These are phyloP conservation scores for Polychytrium aggregatum DNA, from an alignment of 192 early-diverging fungal genomes.

Conservation along the genomic window DNA sequence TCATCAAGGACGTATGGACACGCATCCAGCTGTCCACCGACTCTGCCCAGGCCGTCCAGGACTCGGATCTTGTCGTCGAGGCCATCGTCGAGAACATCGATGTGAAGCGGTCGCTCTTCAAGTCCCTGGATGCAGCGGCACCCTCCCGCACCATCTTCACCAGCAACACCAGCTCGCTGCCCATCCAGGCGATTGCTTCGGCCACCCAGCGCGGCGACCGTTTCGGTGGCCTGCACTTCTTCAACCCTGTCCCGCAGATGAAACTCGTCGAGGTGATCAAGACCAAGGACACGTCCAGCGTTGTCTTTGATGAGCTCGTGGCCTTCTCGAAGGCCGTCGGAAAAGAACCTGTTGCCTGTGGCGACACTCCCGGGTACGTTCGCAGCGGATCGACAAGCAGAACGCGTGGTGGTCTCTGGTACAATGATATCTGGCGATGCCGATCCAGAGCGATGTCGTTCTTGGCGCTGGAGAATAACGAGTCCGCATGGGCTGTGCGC, in stretches of 20 bases:
- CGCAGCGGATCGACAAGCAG: no score
- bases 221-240: conserved; percentile 90
- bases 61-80: conserved; percentile 80
- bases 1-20: conserved; percentile 58
- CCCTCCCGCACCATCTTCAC: conserved; percentile 67
- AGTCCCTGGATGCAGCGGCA: conserved; percentile 55
- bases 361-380: conserved; percentile 84
- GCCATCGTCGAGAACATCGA: conserved; percentile 91
- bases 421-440: no score
- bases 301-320: conserved; percentile 52
- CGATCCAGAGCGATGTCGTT: no score
- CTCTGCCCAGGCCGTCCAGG: conserved; percentile 40
- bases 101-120: conserved; percentile 77
- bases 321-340: conserved; percentile 63
- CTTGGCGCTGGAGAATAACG: no score
- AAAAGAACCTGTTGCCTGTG: conserved; percentile 86
- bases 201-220: conserved; percentile 32
- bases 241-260: conserved; percentile 99
- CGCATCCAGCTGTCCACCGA: conserved; percentile 60
- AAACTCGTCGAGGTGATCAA: conserved; percentile 91
- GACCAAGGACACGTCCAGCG: conserved; percentile 46
- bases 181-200: conserved; percentile 72
- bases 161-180: conserved; percentile 88
- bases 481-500: no score
- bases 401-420: no score